Evolutionary conservation across 176 grass and related monocot species (phyloP), one percentile per base, ranked within the genome.

Genomic region (Triticum aestivum): DNA sequence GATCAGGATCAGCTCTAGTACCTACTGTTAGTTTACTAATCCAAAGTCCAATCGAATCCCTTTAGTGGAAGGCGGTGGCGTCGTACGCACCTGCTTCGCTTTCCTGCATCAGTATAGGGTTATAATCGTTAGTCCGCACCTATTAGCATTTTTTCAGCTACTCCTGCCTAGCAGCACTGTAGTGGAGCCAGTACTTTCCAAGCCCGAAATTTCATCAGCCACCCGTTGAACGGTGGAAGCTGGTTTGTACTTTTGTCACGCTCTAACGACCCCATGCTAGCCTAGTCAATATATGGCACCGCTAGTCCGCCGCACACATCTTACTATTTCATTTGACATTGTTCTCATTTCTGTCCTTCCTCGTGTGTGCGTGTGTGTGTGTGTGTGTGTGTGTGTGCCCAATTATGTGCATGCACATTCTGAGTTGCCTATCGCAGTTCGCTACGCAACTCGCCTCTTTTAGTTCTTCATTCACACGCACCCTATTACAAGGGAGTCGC

Each of bases 391-490:
- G 52, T 21, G 18, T 1, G 5, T 4, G 6, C 20, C 29, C n/a
- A 42, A 27, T 23, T 23, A 41, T 34, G 54, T 39, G 33, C 51
- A 26, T 23, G 63, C 27, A 4, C 34, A 18, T 24, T 12, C 0
- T 9, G 47, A 18, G 47, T 82, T 71, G 2, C 80, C 21, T 71
- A 21, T 59, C 26, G 38, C 56, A 49, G 58, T 75, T 64, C 0
- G 69, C 52, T 0, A 74, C 69, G 82, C 15, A 75, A 84, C 37
- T 14, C 17, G 38, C 51, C 32, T 59, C 69, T 52, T 35, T 52
- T 54, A 32, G 11, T 29, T 61, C 82, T 83, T 84, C 69, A 15
- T 74, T 84, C 69, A 23, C 69, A 63, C 24, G 37, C 24, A 44
- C 37, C 34, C 17, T 61, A 15, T 3, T 5, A 62, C 82, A 62